Conservation (phyloP, 2,329 filamentous ascomycete genomes). For the Diplocarpon mali region DNA sequence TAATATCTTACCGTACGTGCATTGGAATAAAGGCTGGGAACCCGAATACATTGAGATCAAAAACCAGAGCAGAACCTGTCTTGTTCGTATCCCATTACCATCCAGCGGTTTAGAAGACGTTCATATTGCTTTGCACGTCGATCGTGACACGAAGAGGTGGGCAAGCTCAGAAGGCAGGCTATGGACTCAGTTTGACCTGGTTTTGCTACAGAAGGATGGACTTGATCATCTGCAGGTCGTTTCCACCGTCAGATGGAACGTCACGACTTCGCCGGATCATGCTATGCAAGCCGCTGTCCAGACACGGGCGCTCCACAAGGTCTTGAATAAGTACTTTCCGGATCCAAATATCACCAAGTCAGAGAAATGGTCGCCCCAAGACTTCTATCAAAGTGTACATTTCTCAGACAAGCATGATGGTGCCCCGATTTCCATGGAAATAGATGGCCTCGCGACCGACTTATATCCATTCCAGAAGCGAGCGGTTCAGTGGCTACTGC, state of each 20-base stretch:
- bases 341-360: slow-evolving; percentile 11
- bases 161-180: slow-evolving; percentile 14
- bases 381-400: slow-evolving; percentile 62
- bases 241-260: slow-evolving; percentile 25
- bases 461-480: slow-evolving; percentile 65
- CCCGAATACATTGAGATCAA: slow-evolving; percentile 18
- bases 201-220: slow-evolving; percentile 13
- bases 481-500: slow-evolving; percentile 59
- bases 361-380: slow-evolving; percentile 35
- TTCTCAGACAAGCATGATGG: slow-evolving; percentile 40
- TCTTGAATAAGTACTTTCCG: slow-evolving; percentile 22
- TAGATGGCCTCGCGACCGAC: slow-evolving; percentile 36
- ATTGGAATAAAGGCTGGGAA: slow-evolving; percentile 7
- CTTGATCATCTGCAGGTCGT: slow-evolving; percentile 17
- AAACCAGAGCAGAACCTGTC: slow-evolving; percentile 9
- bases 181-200: slow-evolving; percentile 22
- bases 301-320: slow-evolving; percentile 17
- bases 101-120: slow-evolving; percentile 16
- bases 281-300: slow-evolving; percentile 11
- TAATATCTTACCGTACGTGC: slow-evolving; percentile 13
- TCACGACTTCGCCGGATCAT: slow-evolving; percentile 18
- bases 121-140: slow-evolving; percentile 15
- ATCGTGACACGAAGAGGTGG: slow-evolving; percentile 18
- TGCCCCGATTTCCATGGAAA: slow-evolving; percentile 29
- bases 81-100: slow-evolving; percentile 16